These are phyloP conservation scores for Gaertneriomyces sp. DNA, from an alignment of 192 early-diverging fungal genomes.

Conservation along the genomic window DNA sequence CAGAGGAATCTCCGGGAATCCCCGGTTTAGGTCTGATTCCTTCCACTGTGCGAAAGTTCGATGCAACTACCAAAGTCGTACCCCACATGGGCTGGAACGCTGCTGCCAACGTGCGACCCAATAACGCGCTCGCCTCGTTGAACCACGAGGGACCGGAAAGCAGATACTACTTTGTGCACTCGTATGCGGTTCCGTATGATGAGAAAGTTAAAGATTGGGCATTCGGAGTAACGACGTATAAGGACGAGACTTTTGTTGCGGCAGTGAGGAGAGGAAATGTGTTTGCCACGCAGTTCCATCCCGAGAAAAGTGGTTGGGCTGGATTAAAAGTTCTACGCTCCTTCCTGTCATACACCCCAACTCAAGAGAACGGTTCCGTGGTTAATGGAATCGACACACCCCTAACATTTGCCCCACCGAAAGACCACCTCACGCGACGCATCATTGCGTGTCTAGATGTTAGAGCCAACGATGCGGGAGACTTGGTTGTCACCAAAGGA, in stretches of 20 bases:
- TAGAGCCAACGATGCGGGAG: conserved; percentile 92
- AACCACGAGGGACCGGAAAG: conserved; percentile 41
- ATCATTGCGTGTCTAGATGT: conserved; percentile 98
- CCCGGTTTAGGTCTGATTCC: conserved; percentile 83
- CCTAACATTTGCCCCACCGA: conserved; percentile 3
- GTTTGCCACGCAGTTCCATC: conserved; percentile 99
- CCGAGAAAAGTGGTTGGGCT: conserved; percentile 92
- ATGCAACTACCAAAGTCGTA: conserved; percentile 71
- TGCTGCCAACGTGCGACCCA: conserved; percentile 29
- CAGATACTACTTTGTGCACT: conserved; percentile 98
- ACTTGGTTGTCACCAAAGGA: conserved; percentile 98
- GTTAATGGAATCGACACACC: conserved; percentile 15
- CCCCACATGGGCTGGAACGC: conserved; percentile 99
- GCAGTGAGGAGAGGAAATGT: conserved; percentile 78
- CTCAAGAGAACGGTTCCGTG: neutral
- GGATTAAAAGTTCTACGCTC: conserved; percentile 77
- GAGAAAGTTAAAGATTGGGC: conserved; percentile 66
- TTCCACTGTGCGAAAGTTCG: conserved; percentile 64
- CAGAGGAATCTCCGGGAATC: conserved; percentile 79
- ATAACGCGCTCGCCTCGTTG: neutral
- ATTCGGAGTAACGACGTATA: conserved; percentile 82
- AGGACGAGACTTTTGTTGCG: conserved; percentile 80
- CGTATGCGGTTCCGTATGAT: conserved; percentile 71
- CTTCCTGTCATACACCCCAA: conserved; percentile 55
- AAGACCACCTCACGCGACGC: conserved; percentile 74